Evolutionary conservation across 345 rosid genomes (phyloP), one percentile per base, ranked within the genome.

Genomic region (thale cress (Arabidopsis thaliana)): DNA sequence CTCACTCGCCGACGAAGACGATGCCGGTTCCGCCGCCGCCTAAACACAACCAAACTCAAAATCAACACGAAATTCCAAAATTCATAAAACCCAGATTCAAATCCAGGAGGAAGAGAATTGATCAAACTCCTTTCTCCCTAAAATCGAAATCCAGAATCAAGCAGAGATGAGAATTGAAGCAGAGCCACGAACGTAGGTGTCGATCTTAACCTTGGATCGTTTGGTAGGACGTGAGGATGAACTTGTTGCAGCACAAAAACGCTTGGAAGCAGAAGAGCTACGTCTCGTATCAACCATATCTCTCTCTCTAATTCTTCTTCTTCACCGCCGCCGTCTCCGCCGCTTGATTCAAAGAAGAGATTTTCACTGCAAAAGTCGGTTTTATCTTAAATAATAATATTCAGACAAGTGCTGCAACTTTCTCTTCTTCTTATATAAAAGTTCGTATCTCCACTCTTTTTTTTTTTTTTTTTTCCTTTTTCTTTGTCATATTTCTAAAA

Each of bases 261-360:
- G 93, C 69, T 87, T 95, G 72, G 89, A 81, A 49, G 97, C 84
- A 14, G 93, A 84, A 33, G 93, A 84, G 81, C 97, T 90, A 34
- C 99, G 87, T 37, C 99, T 83, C 23, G 98, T 95, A 76, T 92
- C 97, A 14, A 95, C 99, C 99, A 95, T 95, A 28, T 2, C 3
- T 28, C 45, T 57, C 74, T 34, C 25, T 16, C 20, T 16, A 16
- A 16, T 28, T 30, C 64, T 23, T 51, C 28, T 52, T 14, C 32
- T 49, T 69, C 14, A 23, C 28, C 59, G 45, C 20, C 20, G 20
- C 20, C 20, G 20, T 16, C 20, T 16, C 60, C 69, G 67, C 71
- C 84, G 73, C 69, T 83, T 83, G 87, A 87, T 89, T 87, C 79
- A 71, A 40, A 75, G 16, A 50, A 66, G 23, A 59, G 71, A 72